Percentiles rank a stretch among this genome's conserved stretches.
Evolutionary conservation across 306 rosid genomes (phyloP).

Genomic region (Quercus mongolica): DNA sequence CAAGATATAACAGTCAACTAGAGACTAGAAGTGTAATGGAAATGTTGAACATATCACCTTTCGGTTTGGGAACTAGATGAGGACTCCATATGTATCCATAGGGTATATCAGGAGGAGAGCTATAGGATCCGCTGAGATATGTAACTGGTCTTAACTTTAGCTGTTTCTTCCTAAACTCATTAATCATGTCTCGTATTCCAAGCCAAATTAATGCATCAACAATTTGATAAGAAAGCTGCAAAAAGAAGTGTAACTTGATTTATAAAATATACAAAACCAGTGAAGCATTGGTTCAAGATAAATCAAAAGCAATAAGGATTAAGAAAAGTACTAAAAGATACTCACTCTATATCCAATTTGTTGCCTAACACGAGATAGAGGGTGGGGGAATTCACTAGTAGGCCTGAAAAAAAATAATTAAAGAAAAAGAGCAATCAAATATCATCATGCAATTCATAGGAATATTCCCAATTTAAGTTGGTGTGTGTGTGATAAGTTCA

Average conservation of each 20-base stretch:
- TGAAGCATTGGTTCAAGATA: conserved; percentile 6
- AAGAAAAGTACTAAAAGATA: background rate
- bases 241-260: conserved; percentile 10
- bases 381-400: conserved; percentile 90
- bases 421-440: conserved; percentile 1
- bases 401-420: conserved; percentile 50
- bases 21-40: background rate
- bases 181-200: conserved; percentile 84
- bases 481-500: background rate
- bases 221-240: conserved; percentile 92
- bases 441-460: conserved; percentile 3
- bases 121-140: conserved; percentile 67
- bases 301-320: conserved; percentile 10
- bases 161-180: conserved; percentile 79
- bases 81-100: conserved; percentile 94
- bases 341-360: conserved; percentile 73
- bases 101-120: conserved; percentile 58
- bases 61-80: conserved; percentile 92
- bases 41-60: conserved; percentile 48
- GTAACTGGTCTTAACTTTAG: conserved; percentile 73
- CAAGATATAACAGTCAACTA: background rate
- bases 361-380: conserved; percentile 84
- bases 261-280: conserved; percentile 17
- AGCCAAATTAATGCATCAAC: conserved; percentile 92
- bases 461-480: conserved; percentile 1